Conservation (phyloP, 2,329 filamentous ascomycete species). For the Claviceps fusiformis region DNA sequence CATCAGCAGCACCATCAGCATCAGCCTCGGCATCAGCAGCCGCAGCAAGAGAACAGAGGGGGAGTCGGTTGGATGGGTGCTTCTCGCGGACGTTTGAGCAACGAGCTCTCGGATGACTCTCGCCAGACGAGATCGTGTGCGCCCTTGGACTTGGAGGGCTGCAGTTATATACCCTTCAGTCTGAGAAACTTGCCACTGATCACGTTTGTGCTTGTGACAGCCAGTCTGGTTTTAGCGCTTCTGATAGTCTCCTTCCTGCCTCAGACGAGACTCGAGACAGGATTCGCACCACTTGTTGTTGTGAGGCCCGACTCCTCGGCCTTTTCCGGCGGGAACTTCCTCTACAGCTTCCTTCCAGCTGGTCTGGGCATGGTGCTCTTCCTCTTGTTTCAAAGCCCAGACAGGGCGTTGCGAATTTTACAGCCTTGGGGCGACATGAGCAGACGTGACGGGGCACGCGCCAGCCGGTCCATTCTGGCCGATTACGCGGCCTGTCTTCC, state of each 20-base stretch:
- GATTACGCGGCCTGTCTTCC: slow-evolving; percentile 59
- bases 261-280: slow-evolving; percentile 47
- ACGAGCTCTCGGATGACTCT: slow-evolving; percentile 19
- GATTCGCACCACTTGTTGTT: slow-evolving; percentile 57
- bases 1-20: not conserved
- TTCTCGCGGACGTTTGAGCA: slow-evolving; percentile 10
- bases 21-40: no score
- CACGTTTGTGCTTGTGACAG: slow-evolving; percentile 46
- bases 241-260: slow-evolving; percentile 69
- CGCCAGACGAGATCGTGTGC: slow-evolving; percentile 13
- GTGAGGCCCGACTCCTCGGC: slow-evolving; percentile 46
- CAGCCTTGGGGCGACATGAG: slow-evolving; percentile 55
- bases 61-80: not conserved
- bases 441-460: slow-evolving; percentile 42
- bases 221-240: slow-evolving; percentile 54
- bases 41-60: not conserved
- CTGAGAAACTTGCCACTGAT: slow-evolving; percentile 54
- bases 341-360: slow-evolving; percentile 66
- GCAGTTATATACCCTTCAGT: slow-evolving; percentile 65
- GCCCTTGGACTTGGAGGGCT: slow-evolving; percentile 17
- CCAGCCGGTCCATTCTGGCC: slow-evolving; percentile 50
- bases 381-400: slow-evolving; percentile 52
- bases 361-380: slow-evolving; percentile 54
- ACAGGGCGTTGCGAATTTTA: slow-evolving; percentile 50
- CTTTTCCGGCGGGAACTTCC: slow-evolving; percentile 78